phyloP scores from a whole-genome alignment of 2,329 filamentous ascomycete genomes.

The Ceratocystis cubensis region DNA sequence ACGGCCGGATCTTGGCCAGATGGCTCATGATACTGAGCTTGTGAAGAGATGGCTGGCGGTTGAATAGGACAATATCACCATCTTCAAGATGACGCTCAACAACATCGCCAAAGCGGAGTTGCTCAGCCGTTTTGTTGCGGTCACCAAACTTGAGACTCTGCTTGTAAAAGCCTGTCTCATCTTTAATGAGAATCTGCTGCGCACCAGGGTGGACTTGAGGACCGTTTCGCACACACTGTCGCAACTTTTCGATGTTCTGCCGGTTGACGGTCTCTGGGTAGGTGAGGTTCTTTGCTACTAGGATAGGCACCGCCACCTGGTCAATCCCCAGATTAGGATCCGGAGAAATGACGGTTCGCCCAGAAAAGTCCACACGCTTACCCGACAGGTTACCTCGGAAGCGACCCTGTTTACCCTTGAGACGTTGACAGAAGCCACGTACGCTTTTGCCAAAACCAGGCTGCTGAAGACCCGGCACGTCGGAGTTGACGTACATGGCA shows the following conservation, averaged over 20 bases:
- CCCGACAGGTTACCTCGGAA: conserved; percentile 95
- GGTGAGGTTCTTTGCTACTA: conserved; percentile 92
- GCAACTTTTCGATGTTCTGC: conserved; percentile 75
- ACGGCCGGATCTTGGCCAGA: conserved; percentile 81
- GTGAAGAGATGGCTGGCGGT: conserved; percentile 92
- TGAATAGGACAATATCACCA: conserved; percentile 92
- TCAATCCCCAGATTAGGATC: conserved; percentile 91
- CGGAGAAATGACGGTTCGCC: conserved; percentile 91
- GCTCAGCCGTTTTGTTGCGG: conserved; percentile 55
- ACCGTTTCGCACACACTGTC: conserved; percentile 61
- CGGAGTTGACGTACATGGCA: conserved; percentile 96
- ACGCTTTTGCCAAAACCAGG: conserved; percentile 78
- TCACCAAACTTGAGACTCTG: conserved; percentile 65
- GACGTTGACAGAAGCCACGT: conserved; percentile 81
- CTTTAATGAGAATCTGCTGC: conserved; percentile 64
- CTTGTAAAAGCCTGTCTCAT: conserved; percentile 52
- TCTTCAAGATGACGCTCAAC: conserved; percentile 94
- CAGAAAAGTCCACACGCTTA: conserved; percentile 97
- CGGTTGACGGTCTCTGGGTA: conserved; percentile 81
- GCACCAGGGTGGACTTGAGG: conserved; percentile 74
- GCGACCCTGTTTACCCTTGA: conserved; percentile 95
- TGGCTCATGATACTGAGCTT: conserved; percentile 98
- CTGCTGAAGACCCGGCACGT: conserved; percentile 83
- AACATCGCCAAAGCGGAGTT: conserved; percentile 69
- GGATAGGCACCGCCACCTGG: conserved; percentile 77